Evolutionary conservation across 768 basidiomycete genomes (phyloP), one percentile per base, ranked within the genome.

Genomic region (Hebeloma cylindrosporum): DNA sequence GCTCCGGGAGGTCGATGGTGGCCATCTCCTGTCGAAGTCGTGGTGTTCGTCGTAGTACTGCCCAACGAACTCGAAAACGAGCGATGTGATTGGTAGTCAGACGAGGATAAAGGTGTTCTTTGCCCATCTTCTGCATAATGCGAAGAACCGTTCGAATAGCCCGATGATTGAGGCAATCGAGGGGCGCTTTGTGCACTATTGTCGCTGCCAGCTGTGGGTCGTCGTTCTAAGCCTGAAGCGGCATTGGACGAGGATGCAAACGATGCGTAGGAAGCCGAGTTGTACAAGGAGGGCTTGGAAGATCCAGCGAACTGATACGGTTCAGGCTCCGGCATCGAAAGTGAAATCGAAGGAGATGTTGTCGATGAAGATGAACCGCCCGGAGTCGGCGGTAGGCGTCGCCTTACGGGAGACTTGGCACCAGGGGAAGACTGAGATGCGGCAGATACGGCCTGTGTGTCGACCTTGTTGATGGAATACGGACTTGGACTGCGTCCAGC

Each of bases 361-460:
- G 57, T 54, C 10, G 61, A 53, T 14, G 66, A 60, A n/a, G 70
- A 61, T 22, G 50, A 47, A 25, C 50, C 48, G 14, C 59, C 66
- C 25, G 75, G 75, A 6, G 73, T 74, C 20, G 71, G 73, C 5
- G 75, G 75, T 25, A 77, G 60, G 31, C 70, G 69, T 40, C 74
- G 66, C 32, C 62, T 51, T 38, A 54, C 51, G 44, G 60, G 54
- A 36, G 64, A 59, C 42, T 50, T 59, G 47, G 60, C 50, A n/a
- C n/a, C n/a, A n/a, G n/a, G n/a, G n/a, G n/a, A n/a, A n/a, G n/a
- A n/a, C n/a, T n/a, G n/a, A 34, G 64, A 62, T 23, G 56, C 32
- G n/a, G 51, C 45, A 20, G 49, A 56, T 39, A 47, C 41, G 32
- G 62, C 35, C 20, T 50, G 41, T 9, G 45, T 53, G 28, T 56